These are phyloP conservation scores for Hyphopichia fennica DNA, from an alignment of 1,139 yeast genomes.

Conservation along the genomic window DNA sequence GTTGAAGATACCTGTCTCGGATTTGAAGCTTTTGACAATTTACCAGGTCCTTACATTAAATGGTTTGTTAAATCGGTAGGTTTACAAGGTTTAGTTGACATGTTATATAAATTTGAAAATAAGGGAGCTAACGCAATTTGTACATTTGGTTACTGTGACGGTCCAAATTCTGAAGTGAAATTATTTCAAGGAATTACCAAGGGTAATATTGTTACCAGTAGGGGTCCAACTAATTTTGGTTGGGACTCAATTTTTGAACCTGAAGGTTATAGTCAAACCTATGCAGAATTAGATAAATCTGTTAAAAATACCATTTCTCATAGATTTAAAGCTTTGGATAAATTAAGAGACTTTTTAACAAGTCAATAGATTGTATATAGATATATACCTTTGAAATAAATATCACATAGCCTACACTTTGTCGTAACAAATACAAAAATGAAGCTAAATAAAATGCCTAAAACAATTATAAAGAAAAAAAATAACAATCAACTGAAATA, in stretches of 20 bases:
- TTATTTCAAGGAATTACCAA: slow-evolving; percentile 83
- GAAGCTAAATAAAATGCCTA: too few relatives aligned
- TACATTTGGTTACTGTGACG: slow-evolving; percentile 88
- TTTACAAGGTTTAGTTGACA: slow-evolving; percentile 67
- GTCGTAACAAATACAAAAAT: not conserved
- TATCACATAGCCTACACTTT: not conserved
- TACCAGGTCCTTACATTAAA: slow-evolving; percentile 92
- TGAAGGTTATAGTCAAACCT: slow-evolving; percentile 64
- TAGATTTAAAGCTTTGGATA: slow-evolving; percentile 76
- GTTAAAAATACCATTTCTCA: slow-evolving; percentile 84
- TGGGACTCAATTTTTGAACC: slow-evolving; percentile 95
- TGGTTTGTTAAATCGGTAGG: slow-evolving; percentile 85
- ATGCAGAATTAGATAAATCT: slow-evolving; percentile 85
- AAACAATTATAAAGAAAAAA: too few relatives aligned
- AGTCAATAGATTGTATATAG: slow-evolving; percentile 12
- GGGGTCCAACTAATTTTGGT: slow-evolving; percentile 85
- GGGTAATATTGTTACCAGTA: slow-evolving; percentile 74
- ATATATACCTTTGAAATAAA: too few relatives aligned
- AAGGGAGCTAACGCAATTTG: slow-evolving; percentile 87
- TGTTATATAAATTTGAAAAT: slow-evolving; percentile 79
- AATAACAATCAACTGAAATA: slow-evolving; percentile 19
- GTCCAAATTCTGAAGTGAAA: slow-evolving; percentile 68
- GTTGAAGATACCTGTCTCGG: slow-evolving; percentile 95
- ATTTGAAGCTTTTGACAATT: slow-evolving; percentile 70
- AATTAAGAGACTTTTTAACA: slow-evolving; percentile 60